Conservation (phyloP, 1,284 basidiomycete species). For the Heterobasidion parviporum region DNA sequence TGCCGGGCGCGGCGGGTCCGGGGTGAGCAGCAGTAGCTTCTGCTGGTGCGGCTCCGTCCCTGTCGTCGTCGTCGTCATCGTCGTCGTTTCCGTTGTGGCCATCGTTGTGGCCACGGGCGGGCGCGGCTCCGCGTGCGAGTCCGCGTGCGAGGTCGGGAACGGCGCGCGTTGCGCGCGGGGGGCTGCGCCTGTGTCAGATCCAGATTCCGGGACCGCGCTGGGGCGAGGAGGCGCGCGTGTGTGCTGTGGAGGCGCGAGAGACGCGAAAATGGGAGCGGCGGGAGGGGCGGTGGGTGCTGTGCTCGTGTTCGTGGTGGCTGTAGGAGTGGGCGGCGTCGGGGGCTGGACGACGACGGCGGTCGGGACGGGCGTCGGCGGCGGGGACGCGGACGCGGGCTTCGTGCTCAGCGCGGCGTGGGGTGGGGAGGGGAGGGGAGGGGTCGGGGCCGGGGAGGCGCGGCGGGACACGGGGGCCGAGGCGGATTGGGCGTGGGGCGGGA, state of each 20-base stretch:
- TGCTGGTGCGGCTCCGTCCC: background rate
- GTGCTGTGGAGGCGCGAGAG: too few relatives aligned
- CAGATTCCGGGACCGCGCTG: too few relatives aligned
- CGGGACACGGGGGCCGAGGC: slow-evolving; percentile 3
- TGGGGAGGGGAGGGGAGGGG: slow-evolving; percentile 11
- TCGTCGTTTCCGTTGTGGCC: too few relatives aligned
- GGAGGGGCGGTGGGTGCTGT: slow-evolving; percentile 18
- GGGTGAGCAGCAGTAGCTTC: background rate
- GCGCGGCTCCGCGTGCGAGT: slow-evolving; percentile 21
- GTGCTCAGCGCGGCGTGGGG: too few relatives aligned
- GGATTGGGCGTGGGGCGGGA: slow-evolving; percentile 11
- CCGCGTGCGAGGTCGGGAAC: slow-evolving; percentile 13
- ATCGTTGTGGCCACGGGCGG: slow-evolving; percentile 14
- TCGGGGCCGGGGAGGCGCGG: slow-evolving; percentile 11
- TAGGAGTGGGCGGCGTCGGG: slow-evolving; percentile 17
- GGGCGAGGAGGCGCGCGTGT: too few relatives aligned
- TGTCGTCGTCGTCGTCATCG: background rate
- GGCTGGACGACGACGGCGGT: slow-evolving; percentile 22
- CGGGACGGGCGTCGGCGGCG: slow-evolving; percentile 12
- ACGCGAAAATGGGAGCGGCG: slow-evolving; percentile 16
- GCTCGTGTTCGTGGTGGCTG: background rate
- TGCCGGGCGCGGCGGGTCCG: background rate
- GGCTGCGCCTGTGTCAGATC: too few relatives aligned
- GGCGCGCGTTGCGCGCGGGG: slow-evolving; percentile 8
- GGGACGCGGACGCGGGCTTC: slow-evolving; percentile 8